Percentiles rank a stretch among this genome's conserved stretches.
phyloP scores from a whole-genome alignment of 2,329 filamentous ascomycete genomes.

The Diaporthe vexans region DNA sequence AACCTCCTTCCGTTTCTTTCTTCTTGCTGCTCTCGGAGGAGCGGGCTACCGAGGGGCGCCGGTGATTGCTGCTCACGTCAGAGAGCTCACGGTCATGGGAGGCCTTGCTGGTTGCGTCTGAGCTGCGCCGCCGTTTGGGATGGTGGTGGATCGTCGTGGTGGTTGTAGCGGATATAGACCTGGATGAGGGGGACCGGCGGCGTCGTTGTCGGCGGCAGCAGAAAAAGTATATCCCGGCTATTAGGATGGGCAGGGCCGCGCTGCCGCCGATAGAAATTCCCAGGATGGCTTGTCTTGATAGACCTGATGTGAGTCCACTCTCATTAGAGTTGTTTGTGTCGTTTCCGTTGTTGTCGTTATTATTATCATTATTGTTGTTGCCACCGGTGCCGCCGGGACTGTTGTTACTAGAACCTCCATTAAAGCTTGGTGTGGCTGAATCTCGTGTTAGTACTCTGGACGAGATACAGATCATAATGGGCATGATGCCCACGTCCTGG shows the following conservation, averaged over 20 bases:
- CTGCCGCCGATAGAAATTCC: constrained; percentile 2
- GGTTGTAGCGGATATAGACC: not conserved
- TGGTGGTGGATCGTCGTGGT: constrained; percentile 7
- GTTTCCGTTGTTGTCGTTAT: not conserved
- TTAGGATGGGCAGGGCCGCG: constrained; percentile 13
- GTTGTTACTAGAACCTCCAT: not conserved
- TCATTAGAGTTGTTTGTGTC: not conserved
- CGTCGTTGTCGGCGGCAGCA: not conserved
- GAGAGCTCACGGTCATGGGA: not conserved
- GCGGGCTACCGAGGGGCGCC: not conserved
- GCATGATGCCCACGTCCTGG: not conserved
- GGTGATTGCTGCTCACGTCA: not conserved
- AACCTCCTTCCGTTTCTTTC: not conserved
- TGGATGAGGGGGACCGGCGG: not conserved
- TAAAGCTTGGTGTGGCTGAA: not conserved
- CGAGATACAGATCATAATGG: too few relatives aligned
- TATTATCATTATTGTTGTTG: not conserved
- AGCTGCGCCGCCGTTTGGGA: constrained; percentile 1
- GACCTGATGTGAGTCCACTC: not conserved
- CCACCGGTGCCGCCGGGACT: not conserved
- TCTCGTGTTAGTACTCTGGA: not conserved
- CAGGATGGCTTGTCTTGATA: constrained; percentile 17
- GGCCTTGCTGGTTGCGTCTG: not conserved
- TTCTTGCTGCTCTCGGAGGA: not conserved
- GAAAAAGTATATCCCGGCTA: constrained; percentile 9